Conservation (phyloP, 2,329 filamentous ascomycete species). For the Nectriaceae sp. region DNA sequence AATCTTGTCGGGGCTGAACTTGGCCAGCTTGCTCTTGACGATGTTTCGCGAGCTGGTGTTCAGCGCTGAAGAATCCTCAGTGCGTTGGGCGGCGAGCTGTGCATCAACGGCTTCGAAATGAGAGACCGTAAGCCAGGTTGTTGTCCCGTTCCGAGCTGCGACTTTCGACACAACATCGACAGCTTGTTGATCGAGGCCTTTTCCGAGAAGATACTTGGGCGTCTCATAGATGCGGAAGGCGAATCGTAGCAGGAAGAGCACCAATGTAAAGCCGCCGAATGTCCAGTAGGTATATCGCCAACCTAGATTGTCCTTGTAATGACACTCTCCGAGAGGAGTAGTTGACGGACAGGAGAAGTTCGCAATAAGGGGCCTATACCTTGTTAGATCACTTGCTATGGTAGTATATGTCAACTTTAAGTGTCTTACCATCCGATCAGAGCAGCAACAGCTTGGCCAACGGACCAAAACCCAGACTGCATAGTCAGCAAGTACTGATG, state of each 20-base stretch:
- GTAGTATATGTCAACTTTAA: background rate
- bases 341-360: slow-evolving; percentile 34
- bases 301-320: slow-evolving; percentile 40
- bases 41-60: slow-evolving; percentile 4
- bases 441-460: slow-evolving; percentile 38
- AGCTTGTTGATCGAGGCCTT: slow-evolving; percentile 41
- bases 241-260: slow-evolving; percentile 40
- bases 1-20: slow-evolving; percentile 52
- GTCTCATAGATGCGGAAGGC: slow-evolving; percentile 39
- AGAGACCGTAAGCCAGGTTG: slow-evolving; percentile 27
- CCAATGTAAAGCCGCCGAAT: slow-evolving; percentile 39
- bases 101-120: slow-evolving; percentile 20
- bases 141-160: slow-evolving; percentile 27
- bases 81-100: background rate
- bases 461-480: slow-evolving; percentile 42
- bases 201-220: slow-evolving; percentile 41
- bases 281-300: slow-evolving; percentile 44
- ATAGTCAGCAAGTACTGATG: slow-evolving; percentile 43
- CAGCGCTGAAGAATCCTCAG: background rate
- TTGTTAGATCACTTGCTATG: background rate
- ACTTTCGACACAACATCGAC: slow-evolving; percentile 44
- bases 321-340: slow-evolving; percentile 18
- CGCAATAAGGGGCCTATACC: slow-evolving; percentile 6
- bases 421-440: slow-evolving; percentile 33
- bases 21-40: slow-evolving; percentile 39